A percentile compares a stretch with the other conserved stretches of the same genome.
These are phyloP conservation scores for Ambrosia hybrid DNA, from an alignment of 140 eudicot species.

Conservation along the genomic window DNA sequence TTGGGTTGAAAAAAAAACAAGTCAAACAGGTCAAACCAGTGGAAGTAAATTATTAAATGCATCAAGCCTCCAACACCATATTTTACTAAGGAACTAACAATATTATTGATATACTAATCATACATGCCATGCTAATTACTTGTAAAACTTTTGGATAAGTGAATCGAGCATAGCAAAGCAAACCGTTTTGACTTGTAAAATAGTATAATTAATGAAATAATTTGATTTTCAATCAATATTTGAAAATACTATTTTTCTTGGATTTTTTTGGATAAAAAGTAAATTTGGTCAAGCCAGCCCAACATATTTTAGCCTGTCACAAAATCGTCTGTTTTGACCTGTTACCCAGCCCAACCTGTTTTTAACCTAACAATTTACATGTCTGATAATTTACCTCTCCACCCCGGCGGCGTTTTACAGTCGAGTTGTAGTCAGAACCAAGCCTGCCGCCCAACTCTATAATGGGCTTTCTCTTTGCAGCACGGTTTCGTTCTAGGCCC, in stretches of 20 bases:
- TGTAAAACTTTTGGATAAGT: neutral
- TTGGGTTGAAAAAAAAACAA: too few relatives aligned
- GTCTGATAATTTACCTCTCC: constrained; percentile 68
- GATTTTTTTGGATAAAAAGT: too few relatives aligned
- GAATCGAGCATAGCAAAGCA: neutral
- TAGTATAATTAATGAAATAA: too few relatives aligned
- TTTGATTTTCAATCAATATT: too few relatives aligned
- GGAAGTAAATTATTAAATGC: too few relatives aligned
- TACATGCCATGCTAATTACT: neutral
- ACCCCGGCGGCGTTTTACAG: constrained; percentile 83
- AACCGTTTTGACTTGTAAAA: neutral
- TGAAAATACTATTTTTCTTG: too few relatives aligned
- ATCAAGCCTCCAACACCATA: too few relatives aligned
- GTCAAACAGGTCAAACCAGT: too few relatives aligned
- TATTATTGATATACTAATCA: neutral
- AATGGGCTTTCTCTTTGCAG: constrained; percentile 54
- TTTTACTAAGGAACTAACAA: too few relatives aligned
- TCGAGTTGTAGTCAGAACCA: constrained; percentile 50
- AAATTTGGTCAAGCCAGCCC: too few relatives aligned
- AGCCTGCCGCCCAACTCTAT: constrained; percentile 50
- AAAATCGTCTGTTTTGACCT: neutral
- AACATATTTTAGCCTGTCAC: too few relatives aligned
- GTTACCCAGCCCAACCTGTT: neutral
- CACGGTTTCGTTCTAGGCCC: constrained; percentile 57
- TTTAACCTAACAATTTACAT: neutral